Percentiles rank a stretch among this genome's conserved stretches.
These are phyloP conservation scores for Arachis hypogaea DNA, from an alignment of 306 rosid genomes.

Conservation along the genomic window DNA sequence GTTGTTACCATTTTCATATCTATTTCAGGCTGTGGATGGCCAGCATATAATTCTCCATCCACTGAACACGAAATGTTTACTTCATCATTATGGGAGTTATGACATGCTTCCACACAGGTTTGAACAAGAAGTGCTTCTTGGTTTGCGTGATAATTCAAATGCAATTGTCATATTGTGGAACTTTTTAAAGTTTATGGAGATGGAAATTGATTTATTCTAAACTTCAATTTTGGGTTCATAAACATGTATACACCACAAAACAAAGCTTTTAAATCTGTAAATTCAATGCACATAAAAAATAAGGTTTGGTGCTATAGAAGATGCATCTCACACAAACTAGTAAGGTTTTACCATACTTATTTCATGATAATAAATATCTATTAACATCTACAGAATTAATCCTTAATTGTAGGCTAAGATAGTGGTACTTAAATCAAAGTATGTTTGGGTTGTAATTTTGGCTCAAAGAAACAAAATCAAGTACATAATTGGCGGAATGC, in stretches of 20 bases:
- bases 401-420: slow-evolving; percentile 3
- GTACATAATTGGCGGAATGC: neutral
- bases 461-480: neutral
- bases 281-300: slow-evolving; percentile 5
- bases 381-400: neutral
- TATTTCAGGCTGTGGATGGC: slow-evolving; percentile 90
- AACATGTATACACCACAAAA: neutral
- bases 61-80: slow-evolving; percentile 84
- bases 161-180: slow-evolving; percentile 5
- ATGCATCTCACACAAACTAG: neutral
- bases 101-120: slow-evolving; percentile 88
- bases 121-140: slow-evolving; percentile 12
- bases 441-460: slow-evolving; percentile 24
- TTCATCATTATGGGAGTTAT: slow-evolving; percentile 78
- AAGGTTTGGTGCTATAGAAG: slow-evolving; percentile 16
- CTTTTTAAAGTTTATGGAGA: neutral
- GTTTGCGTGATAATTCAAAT: slow-evolving; percentile 26
- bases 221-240: slow-evolving; percentile 29
- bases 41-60: slow-evolving; percentile 97
- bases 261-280: slow-evolving; percentile 4
- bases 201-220: neutral
- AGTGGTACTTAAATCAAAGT: neutral
- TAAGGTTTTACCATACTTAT: slow-evolving; percentile 6
- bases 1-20: slow-evolving; percentile 42
- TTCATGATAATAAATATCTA: slow-evolving; percentile 14